Conservation (phyloP, 805 yeast genomes). For the Candida tammaniensis region DNA sequence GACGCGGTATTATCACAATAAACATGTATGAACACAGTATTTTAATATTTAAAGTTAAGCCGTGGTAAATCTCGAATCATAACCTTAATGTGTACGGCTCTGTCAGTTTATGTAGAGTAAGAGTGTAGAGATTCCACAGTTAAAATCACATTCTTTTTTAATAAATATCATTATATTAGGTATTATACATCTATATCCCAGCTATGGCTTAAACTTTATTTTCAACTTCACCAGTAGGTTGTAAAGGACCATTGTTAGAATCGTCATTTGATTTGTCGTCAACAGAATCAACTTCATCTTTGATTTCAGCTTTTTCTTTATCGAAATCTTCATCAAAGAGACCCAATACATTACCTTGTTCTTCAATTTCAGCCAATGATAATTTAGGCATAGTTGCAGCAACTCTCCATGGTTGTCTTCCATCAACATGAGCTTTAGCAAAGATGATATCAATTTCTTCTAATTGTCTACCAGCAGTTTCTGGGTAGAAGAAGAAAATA, state of each 20-base stretch:
- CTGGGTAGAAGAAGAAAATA: slow-evolving; percentile 45
- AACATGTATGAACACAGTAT: no score
- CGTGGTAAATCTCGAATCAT: no score
- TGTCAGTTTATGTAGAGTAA: no score
- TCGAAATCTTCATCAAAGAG: slow-evolving; percentile 46
- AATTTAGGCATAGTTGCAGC: slow-evolving; percentile 63
- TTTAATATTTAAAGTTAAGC: no score
- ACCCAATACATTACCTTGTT: slow-evolving; percentile 58
- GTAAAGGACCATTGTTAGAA: slow-evolving; percentile 8
- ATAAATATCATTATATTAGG: background rate
- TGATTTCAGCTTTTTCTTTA: slow-evolving; percentile 32
- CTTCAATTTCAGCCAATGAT: slow-evolving; percentile 54
- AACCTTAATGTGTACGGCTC: no score
- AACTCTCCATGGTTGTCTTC: slow-evolving; percentile 57
- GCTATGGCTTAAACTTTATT: slow-evolving; percentile 6
- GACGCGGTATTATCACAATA: no score
- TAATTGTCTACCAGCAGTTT: slow-evolving; percentile 44
- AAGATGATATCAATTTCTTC: slow-evolving; percentile 55
- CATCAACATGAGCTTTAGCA: slow-evolving; percentile 60
- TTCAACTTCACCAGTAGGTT: slow-evolving; percentile 6
- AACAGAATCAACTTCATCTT: slow-evolving; percentile 21
- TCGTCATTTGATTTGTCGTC: slow-evolving; percentile 7
- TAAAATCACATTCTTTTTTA: no score
- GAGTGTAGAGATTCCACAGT: background rate
- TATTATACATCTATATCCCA: background rate